Percentiles rank a stretch among this genome's conserved stretches.
Evolutionary conservation across 2,329 filamentous ascomycete species (phyloP).

Genomic region (Colletotrichum lindemuthianum): DNA sequence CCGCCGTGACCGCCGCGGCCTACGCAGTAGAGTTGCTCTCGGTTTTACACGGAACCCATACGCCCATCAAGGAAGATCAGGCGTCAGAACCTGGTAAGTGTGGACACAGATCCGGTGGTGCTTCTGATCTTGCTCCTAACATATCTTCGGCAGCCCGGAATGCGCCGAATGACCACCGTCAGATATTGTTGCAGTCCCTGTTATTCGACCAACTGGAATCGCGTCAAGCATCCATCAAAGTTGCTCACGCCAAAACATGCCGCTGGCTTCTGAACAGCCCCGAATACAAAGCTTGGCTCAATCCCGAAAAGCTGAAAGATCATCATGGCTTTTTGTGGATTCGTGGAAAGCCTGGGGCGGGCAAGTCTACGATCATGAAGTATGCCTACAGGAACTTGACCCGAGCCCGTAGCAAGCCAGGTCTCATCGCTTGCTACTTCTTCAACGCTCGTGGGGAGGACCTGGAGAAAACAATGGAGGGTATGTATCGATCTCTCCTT

Average conservation of each 20-base stretch:
- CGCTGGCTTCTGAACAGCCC: conserved; percentile 33
- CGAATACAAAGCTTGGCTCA: conserved; percentile 32
- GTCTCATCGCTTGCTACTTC: conserved; percentile 15
- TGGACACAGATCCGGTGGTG: no score
- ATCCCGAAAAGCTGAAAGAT: not conserved
- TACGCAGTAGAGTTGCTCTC: conserved; percentile 36
- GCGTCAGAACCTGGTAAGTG: not conserved
- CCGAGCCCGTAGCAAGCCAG: conserved; percentile 29
- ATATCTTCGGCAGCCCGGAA: not conserved
- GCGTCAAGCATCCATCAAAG: conserved; percentile 26
- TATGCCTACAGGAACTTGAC: not conserved
- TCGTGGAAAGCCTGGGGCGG: conserved; percentile 11
- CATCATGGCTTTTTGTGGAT: conserved; percentile 19
- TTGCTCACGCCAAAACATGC: conserved; percentile 37
- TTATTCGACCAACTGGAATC: conserved; percentile 33
- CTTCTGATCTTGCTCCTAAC: not conserved
- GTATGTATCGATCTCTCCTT: conserved; percentile 33
- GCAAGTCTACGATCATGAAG: conserved; percentile 26
- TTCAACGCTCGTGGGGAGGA: conserved; percentile 28
- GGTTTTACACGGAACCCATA: not conserved
- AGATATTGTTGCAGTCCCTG: conserved; percentile 26
- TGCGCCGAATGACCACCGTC: not conserved
- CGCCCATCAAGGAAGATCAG: fast-evolving
- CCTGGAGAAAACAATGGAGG: conserved; percentile 18
- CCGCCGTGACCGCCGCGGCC: conserved; percentile 45